Base-by-base conservation (phyloP, 1,284 basidiomycete genomes). In the Microbotryum violaceum region DNA sequence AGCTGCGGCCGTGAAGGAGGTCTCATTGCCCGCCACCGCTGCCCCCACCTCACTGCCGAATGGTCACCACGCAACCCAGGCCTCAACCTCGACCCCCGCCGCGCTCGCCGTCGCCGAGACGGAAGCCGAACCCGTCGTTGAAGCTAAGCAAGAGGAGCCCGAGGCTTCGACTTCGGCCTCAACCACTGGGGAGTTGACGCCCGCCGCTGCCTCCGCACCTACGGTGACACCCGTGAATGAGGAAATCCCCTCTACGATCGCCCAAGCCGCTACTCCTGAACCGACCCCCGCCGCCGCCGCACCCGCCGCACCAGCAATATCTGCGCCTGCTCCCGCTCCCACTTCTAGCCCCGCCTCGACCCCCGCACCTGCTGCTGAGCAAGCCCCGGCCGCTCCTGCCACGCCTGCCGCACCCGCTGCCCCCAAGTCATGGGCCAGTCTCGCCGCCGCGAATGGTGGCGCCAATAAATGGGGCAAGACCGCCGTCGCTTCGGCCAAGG, bases 361-460 rank as follows among this genome's bases (percentile, higher is more conserved):
- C 10, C 60, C 72, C n/a, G 58, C 71, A 51, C 57, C 72, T 20
- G 60, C 72, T 44, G 58, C 73, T 64, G 65, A 49, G 63, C 66
- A 78, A 42, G 62, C 76, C 21, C 31, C 74, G 68, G 49, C 71
- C 25, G 75, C 74, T 31, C 69, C 76, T 18, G 75, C 77, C 10
- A 77, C 80, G 1, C 71, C 81, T 4, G 74, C 76, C 8, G 77
- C 80, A 8, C 84, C 87, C 2, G 74, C 82, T 18, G 78, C 71
- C 25, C 85, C 85, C 25, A 88, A 89, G 75, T 88, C 87, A 0
- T 96, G 91, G 92, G 92, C 92, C 0, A 87, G 86, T 63, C 83
- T 94, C 54, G 92, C 91, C 57, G 90, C 91, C 45, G 76, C 86
- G 25, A 86, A 87, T 71, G 37, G 37, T 42, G 37, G 37, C 37